These are phyloP conservation scores for Mycocentrospora acerina DNA, from an alignment of 2,329 filamentous ascomycete species.

Conservation along the genomic window DNA sequence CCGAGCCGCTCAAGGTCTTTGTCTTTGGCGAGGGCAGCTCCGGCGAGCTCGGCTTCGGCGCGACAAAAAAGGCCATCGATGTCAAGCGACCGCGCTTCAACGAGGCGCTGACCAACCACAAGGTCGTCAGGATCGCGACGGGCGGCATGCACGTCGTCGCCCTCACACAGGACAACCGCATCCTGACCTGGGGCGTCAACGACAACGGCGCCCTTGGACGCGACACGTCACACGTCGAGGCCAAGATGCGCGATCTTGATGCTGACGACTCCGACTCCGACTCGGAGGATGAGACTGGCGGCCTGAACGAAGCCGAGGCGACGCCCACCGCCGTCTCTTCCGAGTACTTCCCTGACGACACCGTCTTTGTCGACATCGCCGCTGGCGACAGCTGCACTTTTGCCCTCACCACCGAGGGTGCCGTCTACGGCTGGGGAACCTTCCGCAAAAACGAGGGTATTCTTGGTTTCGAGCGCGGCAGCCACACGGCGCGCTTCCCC, in stretches of 20 bases:
- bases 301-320: slow-evolving; percentile 71
- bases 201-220: slow-evolving; percentile 80
- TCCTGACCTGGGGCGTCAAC: slow-evolving; percentile 86
- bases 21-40: slow-evolving; percentile 78
- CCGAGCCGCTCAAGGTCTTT: slow-evolving; percentile 68
- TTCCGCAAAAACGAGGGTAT: slow-evolving; percentile 71
- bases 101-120: slow-evolving; percentile 58
- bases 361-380: slow-evolving; percentile 66
- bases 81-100: slow-evolving; percentile 75
- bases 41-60: slow-evolving; percentile 80
- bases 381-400: slow-evolving; percentile 77
- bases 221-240: slow-evolving; percentile 66
- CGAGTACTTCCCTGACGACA: slow-evolving; percentile 61
- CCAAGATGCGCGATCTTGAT: slow-evolving; percentile 58
- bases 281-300: slow-evolving; percentile 59
- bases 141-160: slow-evolving; percentile 82
- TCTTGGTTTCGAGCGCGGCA: slow-evolving; percentile 61
- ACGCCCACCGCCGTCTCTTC: slow-evolving; percentile 62
- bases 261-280: slow-evolving; percentile 49
- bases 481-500: slow-evolving; percentile 44
- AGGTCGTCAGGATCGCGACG: slow-evolving; percentile 73
- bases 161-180: slow-evolving; percentile 76
- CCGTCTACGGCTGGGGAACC: slow-evolving; percentile 81
- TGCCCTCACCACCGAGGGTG: slow-evolving; percentile 71
- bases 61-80: slow-evolving; percentile 65